phyloP scores from a whole-genome alignment of 495 filamentous ascomycete species.

The Podospora conica region DNA sequence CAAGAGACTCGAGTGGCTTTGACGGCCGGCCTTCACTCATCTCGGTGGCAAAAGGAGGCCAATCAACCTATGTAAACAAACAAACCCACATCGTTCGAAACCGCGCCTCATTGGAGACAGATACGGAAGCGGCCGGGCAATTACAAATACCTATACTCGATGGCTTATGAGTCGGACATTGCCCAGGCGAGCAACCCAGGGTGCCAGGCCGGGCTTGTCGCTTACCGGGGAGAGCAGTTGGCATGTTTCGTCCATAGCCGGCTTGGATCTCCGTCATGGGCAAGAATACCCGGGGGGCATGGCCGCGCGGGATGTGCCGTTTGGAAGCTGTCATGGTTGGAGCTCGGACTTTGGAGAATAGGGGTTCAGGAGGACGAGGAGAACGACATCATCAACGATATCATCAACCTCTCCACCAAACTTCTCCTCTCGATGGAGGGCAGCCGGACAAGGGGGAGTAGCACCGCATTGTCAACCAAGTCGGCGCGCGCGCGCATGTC shows the following conservation, averaged over 20 bases:
- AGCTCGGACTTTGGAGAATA: not conserved
- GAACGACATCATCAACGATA: not conserved
- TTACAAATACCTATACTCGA: not conserved
- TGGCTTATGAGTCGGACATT: not conserved
- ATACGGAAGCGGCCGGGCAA: not conserved
- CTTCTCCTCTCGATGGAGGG: not conserved
- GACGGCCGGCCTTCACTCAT: not conserved
- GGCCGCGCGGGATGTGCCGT: not conserved
- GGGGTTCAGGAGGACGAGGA: not conserved
- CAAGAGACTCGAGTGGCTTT: constrained; percentile 24
- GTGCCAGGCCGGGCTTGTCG: not conserved
- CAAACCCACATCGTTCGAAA: not conserved
- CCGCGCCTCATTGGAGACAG: not conserved
- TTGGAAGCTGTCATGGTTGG: not conserved
- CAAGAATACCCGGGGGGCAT: not conserved
- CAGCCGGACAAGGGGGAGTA: not conserved
- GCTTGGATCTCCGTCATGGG: not conserved
- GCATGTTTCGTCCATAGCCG: not conserved
- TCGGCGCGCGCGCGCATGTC: not conserved
- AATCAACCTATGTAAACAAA: not conserved
- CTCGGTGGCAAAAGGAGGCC: not conserved
- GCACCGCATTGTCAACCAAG: constrained; percentile 1
- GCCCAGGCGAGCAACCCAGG: not conserved
- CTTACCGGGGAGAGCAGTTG: not conserved
- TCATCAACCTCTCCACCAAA: not conserved